Evolutionary conservation across 495 filamentous ascomycete genomes (phyloP).

Genomic region (Xylaria palmicola): DNA sequence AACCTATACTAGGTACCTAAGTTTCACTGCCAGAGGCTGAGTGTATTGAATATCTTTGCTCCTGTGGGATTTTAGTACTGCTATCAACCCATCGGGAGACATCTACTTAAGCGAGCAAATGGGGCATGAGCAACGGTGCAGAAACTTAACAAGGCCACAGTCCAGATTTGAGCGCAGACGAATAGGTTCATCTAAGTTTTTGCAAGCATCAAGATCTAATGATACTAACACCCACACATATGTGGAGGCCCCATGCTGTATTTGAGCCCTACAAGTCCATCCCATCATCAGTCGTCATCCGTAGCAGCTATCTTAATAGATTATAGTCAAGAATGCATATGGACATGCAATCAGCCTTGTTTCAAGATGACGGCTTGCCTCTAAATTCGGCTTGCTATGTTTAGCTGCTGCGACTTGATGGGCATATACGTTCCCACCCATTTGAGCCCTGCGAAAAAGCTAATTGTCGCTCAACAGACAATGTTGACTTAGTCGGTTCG

Average conservation of each 20-base stretch:
- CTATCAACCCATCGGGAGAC: too few species aligned
- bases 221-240: background rate
- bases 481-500: background rate
- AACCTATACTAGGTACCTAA: too few species aligned
- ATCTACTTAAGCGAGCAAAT: too few species aligned
- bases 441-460: background rate
- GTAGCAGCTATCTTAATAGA: conserved; percentile 5
- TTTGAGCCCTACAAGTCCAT: background rate
- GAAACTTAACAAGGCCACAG: background rate
- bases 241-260: conserved; percentile 7
- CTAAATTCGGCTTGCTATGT: background rate
- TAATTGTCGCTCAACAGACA: background rate
- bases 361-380: background rate
- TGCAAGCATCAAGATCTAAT: background rate
- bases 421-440: background rate
- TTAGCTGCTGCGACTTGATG: background rate
- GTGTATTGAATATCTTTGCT: too few species aligned
- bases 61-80: too few species aligned
- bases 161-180: background rate
- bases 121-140: too few species aligned
- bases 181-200: background rate
- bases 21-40: too few species aligned
- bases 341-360: background rate
- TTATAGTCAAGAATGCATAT: background rate
- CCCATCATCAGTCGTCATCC: conserved; percentile 1